Evolutionary conservation across 306 rosid genomes (phyloP).

Genomic region (Rosa multiflora): DNA sequence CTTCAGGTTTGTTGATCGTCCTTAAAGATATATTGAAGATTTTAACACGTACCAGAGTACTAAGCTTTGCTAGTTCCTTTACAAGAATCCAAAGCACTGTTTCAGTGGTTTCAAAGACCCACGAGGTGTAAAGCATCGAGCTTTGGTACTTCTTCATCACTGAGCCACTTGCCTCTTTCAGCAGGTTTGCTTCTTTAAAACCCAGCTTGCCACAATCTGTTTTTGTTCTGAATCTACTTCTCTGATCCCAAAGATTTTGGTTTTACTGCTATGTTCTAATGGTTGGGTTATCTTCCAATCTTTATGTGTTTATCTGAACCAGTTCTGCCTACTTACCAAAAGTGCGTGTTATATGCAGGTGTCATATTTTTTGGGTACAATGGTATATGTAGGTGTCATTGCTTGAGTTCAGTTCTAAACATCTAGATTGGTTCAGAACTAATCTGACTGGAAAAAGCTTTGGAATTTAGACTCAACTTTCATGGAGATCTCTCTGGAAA

Average conservation of each 20-base stretch:
- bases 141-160: background rate
- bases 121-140: constrained; percentile 16
- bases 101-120: background rate
- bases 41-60: background rate
- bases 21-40: background rate
- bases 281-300: background rate
- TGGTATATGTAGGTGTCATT: constrained; percentile 15
- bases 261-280: background rate
- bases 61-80: background rate
- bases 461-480: background rate
- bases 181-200: constrained; percentile 11
- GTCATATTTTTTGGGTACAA: background rate
- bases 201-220: background rate
- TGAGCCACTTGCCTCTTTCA: constrained; percentile 26
- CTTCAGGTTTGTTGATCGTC: too few relatives aligned
- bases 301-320: background rate
- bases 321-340: constrained; percentile 6
- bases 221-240: background rate
- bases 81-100: background rate
- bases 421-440: background rate
- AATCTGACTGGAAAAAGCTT: background rate
- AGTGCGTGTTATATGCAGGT: constrained; percentile 12
- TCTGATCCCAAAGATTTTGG: background rate
- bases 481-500: constrained; percentile 39
- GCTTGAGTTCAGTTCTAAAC: background rate